A percentile compares a stretch with the other conserved stretches of the same genome.
Conservation (phyloP, 192 early-diverging fungal genomes). For the Coemansia sp. region DNA sequence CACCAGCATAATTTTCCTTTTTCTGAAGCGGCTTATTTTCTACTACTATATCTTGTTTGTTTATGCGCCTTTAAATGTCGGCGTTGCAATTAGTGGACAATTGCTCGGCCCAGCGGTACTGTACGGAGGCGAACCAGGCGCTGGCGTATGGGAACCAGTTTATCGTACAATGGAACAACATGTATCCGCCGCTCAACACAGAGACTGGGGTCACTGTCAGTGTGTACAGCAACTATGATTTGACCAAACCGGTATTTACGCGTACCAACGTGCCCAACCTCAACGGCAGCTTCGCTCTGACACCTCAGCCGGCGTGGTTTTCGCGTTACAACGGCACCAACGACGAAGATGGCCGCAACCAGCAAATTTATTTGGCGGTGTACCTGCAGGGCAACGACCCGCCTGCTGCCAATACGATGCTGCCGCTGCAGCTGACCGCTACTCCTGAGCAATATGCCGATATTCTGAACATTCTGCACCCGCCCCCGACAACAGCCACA, state of each 20-base stretch:
- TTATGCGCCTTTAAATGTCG: conserved; percentile 14
- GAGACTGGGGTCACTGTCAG: conserved; percentile 28
- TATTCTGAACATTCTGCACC: conserved; percentile 37
- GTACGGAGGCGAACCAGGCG: conserved; percentile 18
- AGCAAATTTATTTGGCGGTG: conserved; percentile 38
- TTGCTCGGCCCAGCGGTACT: conserved; percentile 41
- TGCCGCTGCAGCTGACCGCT: conserved; percentile 38
- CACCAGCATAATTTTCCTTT: conserved; percentile 9
- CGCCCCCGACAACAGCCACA: conserved; percentile 3
- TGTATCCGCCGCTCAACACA: conserved; percentile 36
- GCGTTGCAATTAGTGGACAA: conserved; percentile 21
- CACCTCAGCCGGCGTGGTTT: conserved; percentile 36
- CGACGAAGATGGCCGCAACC: conserved; percentile 16
- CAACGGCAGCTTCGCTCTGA: conserved; percentile 31
- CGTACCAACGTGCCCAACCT: conserved; percentile 17
- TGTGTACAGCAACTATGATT: conserved; percentile 46
- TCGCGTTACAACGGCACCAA: conserved; percentile 37
- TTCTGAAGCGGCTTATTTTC: conserved; percentile 1
- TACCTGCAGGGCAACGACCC: conserved; percentile 48
- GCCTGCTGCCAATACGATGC: conserved; percentile 29
- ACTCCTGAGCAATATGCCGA: conserved; percentile 35
- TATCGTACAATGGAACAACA: conserved; percentile 48
- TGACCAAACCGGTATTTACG: conserved; percentile 22
- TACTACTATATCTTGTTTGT: conserved; percentile 13
- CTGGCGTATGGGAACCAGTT: conserved; percentile 34